phyloP scores from a whole-genome alignment of 345 rosid species.

The Eucalyptus leucophloia region DNA sequence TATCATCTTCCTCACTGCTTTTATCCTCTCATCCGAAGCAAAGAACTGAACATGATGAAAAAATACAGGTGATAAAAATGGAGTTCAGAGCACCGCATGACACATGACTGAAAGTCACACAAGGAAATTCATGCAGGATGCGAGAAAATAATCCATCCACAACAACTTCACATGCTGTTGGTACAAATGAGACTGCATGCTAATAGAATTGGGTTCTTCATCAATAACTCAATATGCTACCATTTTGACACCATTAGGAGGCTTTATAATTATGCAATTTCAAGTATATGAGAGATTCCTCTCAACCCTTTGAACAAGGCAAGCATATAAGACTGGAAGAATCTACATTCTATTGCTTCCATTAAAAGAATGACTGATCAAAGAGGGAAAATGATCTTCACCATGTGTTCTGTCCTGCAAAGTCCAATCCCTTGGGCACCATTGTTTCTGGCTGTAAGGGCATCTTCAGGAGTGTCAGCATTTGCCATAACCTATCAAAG shows the following conservation, averaged over 20 bases:
- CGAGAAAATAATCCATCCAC: background rate
- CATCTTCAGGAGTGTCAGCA: conserved; percentile 98
- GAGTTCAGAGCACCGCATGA: background rate
- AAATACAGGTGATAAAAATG: background rate
- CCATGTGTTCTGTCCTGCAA: conserved; percentile 98
- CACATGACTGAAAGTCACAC: background rate
- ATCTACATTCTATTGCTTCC: background rate
- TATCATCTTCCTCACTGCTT: conserved; percentile 95
- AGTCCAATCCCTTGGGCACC: conserved; percentile 98
- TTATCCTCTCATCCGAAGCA: conserved; percentile 85
- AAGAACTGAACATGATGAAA: conserved; percentile 53
- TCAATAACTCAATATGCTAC: background rate
- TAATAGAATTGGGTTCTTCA: background rate
- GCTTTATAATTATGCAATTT: background rate
- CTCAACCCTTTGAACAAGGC: background rate
- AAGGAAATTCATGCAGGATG: background rate
- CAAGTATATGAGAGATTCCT: background rate
- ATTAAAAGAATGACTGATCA: background rate
- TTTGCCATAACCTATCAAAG: conserved; percentile 81
- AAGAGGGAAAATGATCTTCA: background rate
- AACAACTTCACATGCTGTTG: background rate
- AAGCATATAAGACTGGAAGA: background rate
- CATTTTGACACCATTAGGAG: background rate
- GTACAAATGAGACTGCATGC: background rate
- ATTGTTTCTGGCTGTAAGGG: conserved; percentile 76